Evolutionary conservation across 495 filamentous ascomycete genomes (phyloP).

Genomic region (Podospora conica): DNA sequence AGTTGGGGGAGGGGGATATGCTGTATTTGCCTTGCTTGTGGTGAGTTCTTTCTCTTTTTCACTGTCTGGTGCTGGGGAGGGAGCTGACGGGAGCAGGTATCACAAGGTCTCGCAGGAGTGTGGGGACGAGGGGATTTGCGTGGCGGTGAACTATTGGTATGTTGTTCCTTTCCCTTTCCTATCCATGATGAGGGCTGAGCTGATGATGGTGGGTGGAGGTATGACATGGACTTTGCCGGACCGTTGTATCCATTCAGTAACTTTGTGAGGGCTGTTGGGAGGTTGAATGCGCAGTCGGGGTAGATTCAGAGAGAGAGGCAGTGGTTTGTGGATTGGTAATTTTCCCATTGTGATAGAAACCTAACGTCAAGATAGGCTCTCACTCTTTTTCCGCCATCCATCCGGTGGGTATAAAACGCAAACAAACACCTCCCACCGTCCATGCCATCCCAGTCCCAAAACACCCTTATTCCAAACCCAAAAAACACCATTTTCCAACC

Average conservation of each 20-base stretch:
- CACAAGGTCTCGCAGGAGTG: slow-evolving; percentile 65
- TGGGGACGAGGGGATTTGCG: slow-evolving; percentile 55
- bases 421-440: background rate
- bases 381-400: background rate
- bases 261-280: slow-evolving; percentile 43
- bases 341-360: too few relatives aligned
- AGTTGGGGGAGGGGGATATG: slow-evolving; percentile 65
- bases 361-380: background rate
- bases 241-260: slow-evolving; percentile 50
- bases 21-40: slow-evolving; percentile 73
- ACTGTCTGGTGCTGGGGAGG: background rate
- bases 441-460: background rate
- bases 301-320: too few relatives aligned
- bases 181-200: background rate
- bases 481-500: background rate
- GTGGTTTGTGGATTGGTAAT: too few relatives aligned
- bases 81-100: slow-evolving; percentile 28
- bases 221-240: slow-evolving; percentile 62
- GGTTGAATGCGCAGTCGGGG: background rate
- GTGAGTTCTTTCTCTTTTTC: slow-evolving; percentile 37
- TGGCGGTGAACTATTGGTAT: slow-evolving; percentile 77
- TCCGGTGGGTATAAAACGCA: slow-evolving; percentile 6
- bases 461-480: background rate
- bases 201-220: slow-evolving; percentile 37
- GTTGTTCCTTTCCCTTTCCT: slow-evolving; percentile 13